Evolutionary conservation across 2,329 filamentous ascomycete genomes (phyloP), one percentile per base, ranked within the genome.

Genomic region (Teratosphaeria destructans): DNA sequence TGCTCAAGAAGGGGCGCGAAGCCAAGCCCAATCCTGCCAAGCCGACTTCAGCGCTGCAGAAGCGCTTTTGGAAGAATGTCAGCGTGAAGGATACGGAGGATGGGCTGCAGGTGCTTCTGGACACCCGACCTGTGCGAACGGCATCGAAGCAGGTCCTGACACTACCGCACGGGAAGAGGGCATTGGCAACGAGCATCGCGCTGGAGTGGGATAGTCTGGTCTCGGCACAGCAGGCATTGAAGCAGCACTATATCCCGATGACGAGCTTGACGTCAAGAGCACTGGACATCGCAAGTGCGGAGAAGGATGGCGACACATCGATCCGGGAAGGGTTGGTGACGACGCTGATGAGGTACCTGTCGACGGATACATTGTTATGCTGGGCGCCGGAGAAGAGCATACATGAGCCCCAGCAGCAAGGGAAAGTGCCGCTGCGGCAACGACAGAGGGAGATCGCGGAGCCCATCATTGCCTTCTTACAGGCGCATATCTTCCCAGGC

Each of bases 351-450:
- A 83, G 88, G 54, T 97, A 97, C 74, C 82, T 99, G 29, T 86
- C 91, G 67, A 97, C 94, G 0, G 94, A 99, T 75, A 92, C 90
- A 0, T 77, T 97, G 39, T 83, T 99, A 1, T 97, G 93, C 81
- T 96, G 91, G 89, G 90, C 84, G 19, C 86, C 86, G 0, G 80
- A 79, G 68, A 76, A 76, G 59, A 76, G 75, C 54, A 65, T 77
- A 61, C 74, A 81, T 71, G 72, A 84, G 49, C 73, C 77, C 34
- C 74, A 72, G 52, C 79, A 80, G 59, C 79, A 78, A 4, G 77
- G 77, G 39, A 79, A 85, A 26, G 64, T 64, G 52, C 65, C 65
- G 11, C 79, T 99, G 57, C 81, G 90, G 16, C 81, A 88, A 54
- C 77, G 86, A 23, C 94, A 99, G 76, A 82, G 85, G 67, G 78